Base-by-base conservation (phyloP, 768 basidiomycete genomes). In the Royoungia palumana region DNA sequence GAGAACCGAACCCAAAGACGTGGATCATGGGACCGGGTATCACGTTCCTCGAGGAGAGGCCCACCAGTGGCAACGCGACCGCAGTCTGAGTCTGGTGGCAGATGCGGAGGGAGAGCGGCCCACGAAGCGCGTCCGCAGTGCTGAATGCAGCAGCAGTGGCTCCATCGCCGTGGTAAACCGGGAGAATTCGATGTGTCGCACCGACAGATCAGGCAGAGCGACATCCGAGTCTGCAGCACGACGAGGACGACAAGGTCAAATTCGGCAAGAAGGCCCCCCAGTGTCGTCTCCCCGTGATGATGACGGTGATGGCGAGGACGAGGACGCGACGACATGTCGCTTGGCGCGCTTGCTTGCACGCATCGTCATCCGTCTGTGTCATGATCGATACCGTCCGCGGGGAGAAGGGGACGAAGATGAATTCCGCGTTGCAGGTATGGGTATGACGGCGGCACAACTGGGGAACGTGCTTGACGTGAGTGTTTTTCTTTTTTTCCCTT, bases 391-490 rank as follows among this genome's bases (percentile, higher is more conserved):
- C 44, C 54, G 40, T 2, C 41, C 53, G 6, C 49, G 46, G 10
- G 48, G 24, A 16, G n/a, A 51, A 9, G 12, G 38, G 14, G 9
- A 41, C 17, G 52, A 36, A 19, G 51, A 46, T 20, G 46, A 52
- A 8, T 14, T 14, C 14, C 32, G 14, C 32, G 13, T 32, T 14
- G 6, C 14, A 32, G 57, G 59, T 1, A 20, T 49, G 27, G 58
- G 56, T n/a, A 53, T 63, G 57, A 65, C 50, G 22, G 66, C 67
- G 41, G 59, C 52, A 41, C 54, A 69, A 49, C 63, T 67, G 16
- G 66, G 67, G 21, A 59, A 67, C 13, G 9, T 69, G 9, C 52
- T 67, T 57, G 66, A 67, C 54, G 66, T 67, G 59, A 59, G 66
- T 67, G 41, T 46, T 38, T 25, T 19, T 40, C 36, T n/a, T 36